phyloP scores from a whole-genome alignment of 2,329 filamentous ascomycete species.

The Pseudogymnoascus sp. region DNA sequence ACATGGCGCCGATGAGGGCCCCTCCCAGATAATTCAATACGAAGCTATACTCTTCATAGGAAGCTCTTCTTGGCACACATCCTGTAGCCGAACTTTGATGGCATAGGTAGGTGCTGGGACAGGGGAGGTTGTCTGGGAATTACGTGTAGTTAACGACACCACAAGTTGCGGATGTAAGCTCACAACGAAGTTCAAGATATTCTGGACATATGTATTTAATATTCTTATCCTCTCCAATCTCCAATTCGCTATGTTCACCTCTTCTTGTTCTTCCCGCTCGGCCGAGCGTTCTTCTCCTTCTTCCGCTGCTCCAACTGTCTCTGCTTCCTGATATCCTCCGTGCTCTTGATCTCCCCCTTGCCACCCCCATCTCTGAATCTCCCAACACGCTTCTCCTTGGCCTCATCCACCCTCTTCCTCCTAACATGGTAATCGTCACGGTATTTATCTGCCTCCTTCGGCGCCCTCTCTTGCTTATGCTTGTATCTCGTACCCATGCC shows the following conservation, averaged over 20 bases:
- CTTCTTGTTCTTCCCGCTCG: constrained; percentile 46
- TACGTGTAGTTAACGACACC: not conserved
- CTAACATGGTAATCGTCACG: constrained; percentile 83
- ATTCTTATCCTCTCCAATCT: not conserved
- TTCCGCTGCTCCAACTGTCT: constrained; percentile 68
- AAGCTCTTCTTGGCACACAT: not conserved
- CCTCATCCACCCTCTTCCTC: constrained; percentile 83
- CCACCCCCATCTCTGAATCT: constrained; percentile 65
- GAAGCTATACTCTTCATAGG: not conserved
- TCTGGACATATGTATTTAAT: not conserved
- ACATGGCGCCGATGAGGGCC: not conserved
- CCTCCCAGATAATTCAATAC: not conserved
- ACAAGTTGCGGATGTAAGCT: not conserved
- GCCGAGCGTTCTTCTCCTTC: constrained; percentile 82
- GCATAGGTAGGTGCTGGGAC: not conserved
- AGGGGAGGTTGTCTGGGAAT: not conserved
- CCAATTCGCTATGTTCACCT: not conserved
- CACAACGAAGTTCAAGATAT: not conserved
- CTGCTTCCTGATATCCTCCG: constrained; percentile 77
- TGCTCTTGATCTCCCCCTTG: constrained; percentile 70
- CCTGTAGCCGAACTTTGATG: not conserved
- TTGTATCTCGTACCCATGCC: constrained; percentile 56
- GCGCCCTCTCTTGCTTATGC: constrained; percentile 80
- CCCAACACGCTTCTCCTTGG: constrained; percentile 74
- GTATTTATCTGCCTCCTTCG: constrained; percentile 88